Percentiles rank a stretch among this genome's conserved stretches.
Conservation (phyloP, 2,329 filamentous ascomycete genomes). For the Plenodomus tracheiphilus region DNA sequence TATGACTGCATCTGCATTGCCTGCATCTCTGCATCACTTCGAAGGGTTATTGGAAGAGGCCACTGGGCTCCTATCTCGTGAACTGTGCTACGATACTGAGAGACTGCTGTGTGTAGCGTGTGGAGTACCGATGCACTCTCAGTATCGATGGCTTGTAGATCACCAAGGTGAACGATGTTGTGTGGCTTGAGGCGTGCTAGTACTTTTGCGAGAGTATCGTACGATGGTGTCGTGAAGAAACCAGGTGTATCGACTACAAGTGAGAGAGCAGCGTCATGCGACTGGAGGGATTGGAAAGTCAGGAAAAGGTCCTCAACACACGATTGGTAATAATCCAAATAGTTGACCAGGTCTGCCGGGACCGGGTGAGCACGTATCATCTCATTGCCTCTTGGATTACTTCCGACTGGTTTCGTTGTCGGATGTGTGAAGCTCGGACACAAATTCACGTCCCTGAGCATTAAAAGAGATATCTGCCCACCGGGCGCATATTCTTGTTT, state of each 20-base stretch:
- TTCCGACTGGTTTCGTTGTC: slow-evolving; percentile 13
- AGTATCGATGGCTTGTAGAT: slow-evolving; percentile 48
- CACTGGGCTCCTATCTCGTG: slow-evolving; percentile 62
- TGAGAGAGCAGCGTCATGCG: slow-evolving; percentile 52
- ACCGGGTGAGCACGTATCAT: slow-evolving; percentile 67
- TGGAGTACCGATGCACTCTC: slow-evolving; percentile 63
- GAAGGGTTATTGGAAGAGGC: slow-evolving; percentile 38
- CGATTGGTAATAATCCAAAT: slow-evolving; percentile 67
- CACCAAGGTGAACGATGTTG: slow-evolving; percentile 67
- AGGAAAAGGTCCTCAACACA: slow-evolving; percentile 66
- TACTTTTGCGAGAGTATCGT: slow-evolving; percentile 65
- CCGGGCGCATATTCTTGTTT: slow-evolving; percentile 75
- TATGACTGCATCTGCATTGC: slow-evolving; percentile 81
- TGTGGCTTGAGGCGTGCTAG: slow-evolving; percentile 59
- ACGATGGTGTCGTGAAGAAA: slow-evolving; percentile 72
- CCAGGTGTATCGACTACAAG: slow-evolving; percentile 75
- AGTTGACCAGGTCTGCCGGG: slow-evolving; percentile 66
- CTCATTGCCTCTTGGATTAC: slow-evolving; percentile 35
- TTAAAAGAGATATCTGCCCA: slow-evolving; percentile 69
- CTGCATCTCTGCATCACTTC: slow-evolving; percentile 67
- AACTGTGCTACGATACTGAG: slow-evolving; percentile 45
- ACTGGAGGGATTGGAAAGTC: slow-evolving; percentile 56
- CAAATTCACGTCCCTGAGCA: slow-evolving; percentile 64
- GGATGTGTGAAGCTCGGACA: slow-evolving; percentile 69
- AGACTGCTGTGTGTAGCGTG: slow-evolving; percentile 50